These are phyloP conservation scores for Boletus reticuloceps DNA, from an alignment of 768 basidiomycete genomes.

Conservation along the genomic window DNA sequence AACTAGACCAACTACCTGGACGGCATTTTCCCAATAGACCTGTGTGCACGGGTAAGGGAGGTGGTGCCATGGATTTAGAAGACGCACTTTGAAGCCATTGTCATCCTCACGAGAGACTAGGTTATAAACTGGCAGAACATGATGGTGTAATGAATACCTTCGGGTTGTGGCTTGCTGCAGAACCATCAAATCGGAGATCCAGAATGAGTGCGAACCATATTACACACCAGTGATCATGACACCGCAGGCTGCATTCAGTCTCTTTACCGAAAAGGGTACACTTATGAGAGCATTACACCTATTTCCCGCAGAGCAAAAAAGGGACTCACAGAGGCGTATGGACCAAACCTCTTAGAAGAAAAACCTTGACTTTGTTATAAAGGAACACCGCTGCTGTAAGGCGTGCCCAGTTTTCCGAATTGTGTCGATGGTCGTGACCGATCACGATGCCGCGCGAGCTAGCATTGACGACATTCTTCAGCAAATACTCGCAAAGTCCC, in stretches of 20 bases:
- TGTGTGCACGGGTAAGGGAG: conserved; percentile 24
- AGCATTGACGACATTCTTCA: conserved; percentile 51
- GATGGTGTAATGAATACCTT: conserved; percentile 47
- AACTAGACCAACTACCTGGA: conserved; percentile 51
- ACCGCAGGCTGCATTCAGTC: conserved; percentile 69
- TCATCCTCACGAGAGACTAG: conserved; percentile 51
- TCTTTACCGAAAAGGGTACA: conserved; percentile 76
- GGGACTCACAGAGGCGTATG: conserved; percentile 73
- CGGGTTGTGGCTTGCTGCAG: conserved; percentile 80
- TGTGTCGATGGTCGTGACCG: conserved; percentile 83
- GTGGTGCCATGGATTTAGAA: not conserved
- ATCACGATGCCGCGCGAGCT: conserved; percentile 68
- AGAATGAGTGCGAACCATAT: not conserved
- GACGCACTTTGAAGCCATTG: conserved; percentile 79
- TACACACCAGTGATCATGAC: conserved; percentile 84
- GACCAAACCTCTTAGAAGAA: conserved; percentile 65
- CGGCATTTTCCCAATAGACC: conserved; percentile 90
- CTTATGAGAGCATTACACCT: conserved; percentile 36
- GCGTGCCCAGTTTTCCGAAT: conserved; percentile 75
- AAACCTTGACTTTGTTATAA: conserved; percentile 61
- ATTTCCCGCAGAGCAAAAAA: not conserved
- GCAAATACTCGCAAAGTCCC: conserved; percentile 77
- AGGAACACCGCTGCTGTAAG: conserved; percentile 74
- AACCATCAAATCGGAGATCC: not conserved
- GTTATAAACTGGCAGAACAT: conserved; percentile 1